Evolutionary conservation across 2,329 filamentous ascomycete genomes (phyloP), one percentile per base, ranked within the genome.

Genomic region (Plenodomus tracheiphilus): DNA sequence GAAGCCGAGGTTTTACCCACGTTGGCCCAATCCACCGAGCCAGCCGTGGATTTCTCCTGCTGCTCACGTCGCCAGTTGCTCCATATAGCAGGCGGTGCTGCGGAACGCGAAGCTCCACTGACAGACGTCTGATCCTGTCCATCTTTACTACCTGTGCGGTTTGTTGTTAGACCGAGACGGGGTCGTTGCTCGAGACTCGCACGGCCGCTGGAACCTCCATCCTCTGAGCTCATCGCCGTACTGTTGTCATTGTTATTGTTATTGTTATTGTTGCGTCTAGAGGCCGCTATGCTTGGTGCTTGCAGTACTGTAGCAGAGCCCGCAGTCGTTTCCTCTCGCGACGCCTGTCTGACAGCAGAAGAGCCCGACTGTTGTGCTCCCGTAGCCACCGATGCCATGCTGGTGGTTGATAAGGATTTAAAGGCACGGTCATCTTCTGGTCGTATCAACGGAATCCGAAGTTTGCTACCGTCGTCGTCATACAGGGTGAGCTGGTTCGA

Each of bases 371-470:
- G 4, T 4, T 32, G 28, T 15, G 28, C 6, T 15, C 13, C 13
- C 15, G 28, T 15, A 15, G 15, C 13, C 9, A 6, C 28, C 7
- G 28, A 32, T 55, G 11, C 18, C 35, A 13, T 19, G 41, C 69
- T 75, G 36, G 79, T 79, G 1, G 88, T 91, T 61, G 78, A 84
- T 41, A 97, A 80, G 59, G 86, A 83, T 62, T 88, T 94, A 76
- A 95, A 97, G 0, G 85, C 75, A 3, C 78, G 79, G 47, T 96
- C 91, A 62, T 96, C 87, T 71, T 97, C 94, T 0, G 94, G 94
- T 21, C 94, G 85, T 35, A 96, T 91, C 58, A 99, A 88, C 2
- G 94, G 94, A 28, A 99, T 87, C 15, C 89, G 91, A 11, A 97
- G 78, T 65, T 93, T 94, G 69, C 89, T 91, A 39, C 88, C 83